Evolutionary conservation across 2,329 filamentous ascomycete genomes (phyloP).

Genomic region (Fusarium nygamai): DNA sequence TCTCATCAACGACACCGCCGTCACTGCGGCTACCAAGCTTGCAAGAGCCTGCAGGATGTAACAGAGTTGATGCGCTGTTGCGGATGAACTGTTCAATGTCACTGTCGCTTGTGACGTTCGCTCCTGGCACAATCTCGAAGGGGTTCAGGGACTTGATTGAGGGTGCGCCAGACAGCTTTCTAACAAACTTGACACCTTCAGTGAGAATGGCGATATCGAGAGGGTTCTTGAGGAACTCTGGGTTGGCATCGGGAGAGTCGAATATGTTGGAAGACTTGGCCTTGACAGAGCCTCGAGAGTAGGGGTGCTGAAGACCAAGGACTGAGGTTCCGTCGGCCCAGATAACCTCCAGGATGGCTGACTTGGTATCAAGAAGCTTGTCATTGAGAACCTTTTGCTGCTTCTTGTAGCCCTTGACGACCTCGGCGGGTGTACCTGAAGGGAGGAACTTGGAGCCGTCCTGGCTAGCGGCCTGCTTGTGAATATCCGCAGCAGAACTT

Average conservation of each 20-base stretch:
- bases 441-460: constrained; percentile 23
- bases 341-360: constrained; percentile 29
- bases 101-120: constrained; percentile 13
- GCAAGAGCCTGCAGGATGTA: constrained; percentile 32
- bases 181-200: constrained; percentile 27
- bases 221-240: constrained; percentile 32
- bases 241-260: constrained; percentile 24
- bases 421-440: constrained; percentile 8
- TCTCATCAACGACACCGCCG: constrained; percentile 49
- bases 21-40: constrained; percentile 54
- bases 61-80: constrained; percentile 17
- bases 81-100: constrained; percentile 32
- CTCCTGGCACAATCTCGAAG: constrained; percentile 22
- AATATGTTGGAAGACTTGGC: constrained; percentile 28
- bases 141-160: constrained; percentile 10
- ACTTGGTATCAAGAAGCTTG: constrained; percentile 11
- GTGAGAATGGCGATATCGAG: constrained; percentile 15
- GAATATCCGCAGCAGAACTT: neutral
- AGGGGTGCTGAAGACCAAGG: constrained; percentile 35
- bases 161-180: constrained; percentile 5
- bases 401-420: constrained; percentile 24
- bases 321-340: constrained; percentile 29
- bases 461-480: constrained; percentile 7
- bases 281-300: constrained; percentile 36
- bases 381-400: constrained; percentile 30